Percentiles rank a stretch among this genome's conserved stretches.
Conservation (phyloP, 2,329 filamentous ascomycete species). For the Alternaria sp. region DNA sequence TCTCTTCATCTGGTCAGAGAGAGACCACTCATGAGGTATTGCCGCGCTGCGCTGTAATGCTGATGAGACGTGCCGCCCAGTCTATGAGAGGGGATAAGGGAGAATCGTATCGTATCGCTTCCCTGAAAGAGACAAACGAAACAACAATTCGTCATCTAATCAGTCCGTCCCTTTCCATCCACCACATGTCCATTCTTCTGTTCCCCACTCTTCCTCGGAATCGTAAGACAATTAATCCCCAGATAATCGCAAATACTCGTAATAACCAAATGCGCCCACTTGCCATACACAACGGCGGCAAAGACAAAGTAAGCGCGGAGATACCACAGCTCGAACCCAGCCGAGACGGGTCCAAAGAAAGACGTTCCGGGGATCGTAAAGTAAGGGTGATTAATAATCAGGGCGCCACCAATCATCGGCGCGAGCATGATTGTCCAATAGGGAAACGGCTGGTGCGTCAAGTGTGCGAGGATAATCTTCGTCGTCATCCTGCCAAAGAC, state of each 20-base stretch:
- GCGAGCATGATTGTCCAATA: constrained; percentile 94
- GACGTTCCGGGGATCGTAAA: constrained; percentile 57
- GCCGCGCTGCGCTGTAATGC: constrained; percentile 2
- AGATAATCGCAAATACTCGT: constrained; percentile 90
- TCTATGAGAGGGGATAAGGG: neutral
- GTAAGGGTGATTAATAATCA: constrained; percentile 82
- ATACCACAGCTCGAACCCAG: constrained; percentile 77
- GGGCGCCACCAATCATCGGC: constrained; percentile 84
- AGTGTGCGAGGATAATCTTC: constrained; percentile 96
- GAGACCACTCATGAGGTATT: neutral
- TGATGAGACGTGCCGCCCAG: constrained; percentile 2
- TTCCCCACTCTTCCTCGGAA: constrained; percentile 56
- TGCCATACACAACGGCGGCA: constrained; percentile 84
- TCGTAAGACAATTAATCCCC: constrained; percentile 94
- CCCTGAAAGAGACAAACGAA: neutral
- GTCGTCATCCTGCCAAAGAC: constrained; percentile 98
- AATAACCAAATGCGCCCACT: constrained; percentile 92
- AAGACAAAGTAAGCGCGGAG: constrained; percentile 86
- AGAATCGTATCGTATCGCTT: neutral
- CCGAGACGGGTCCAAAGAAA: constrained; percentile 71
- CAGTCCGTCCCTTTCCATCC: constrained; percentile 47
- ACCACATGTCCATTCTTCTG: constrained; percentile 41
- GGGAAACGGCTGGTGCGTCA: constrained; percentile 92
- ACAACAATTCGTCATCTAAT: constrained; percentile 26
- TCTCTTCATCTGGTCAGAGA: no score